These are phyloP conservation scores for Pythium vanterpoolii DNA, from an alignment of 352 stramenopile genomes.

Conservation along the genomic window DNA sequence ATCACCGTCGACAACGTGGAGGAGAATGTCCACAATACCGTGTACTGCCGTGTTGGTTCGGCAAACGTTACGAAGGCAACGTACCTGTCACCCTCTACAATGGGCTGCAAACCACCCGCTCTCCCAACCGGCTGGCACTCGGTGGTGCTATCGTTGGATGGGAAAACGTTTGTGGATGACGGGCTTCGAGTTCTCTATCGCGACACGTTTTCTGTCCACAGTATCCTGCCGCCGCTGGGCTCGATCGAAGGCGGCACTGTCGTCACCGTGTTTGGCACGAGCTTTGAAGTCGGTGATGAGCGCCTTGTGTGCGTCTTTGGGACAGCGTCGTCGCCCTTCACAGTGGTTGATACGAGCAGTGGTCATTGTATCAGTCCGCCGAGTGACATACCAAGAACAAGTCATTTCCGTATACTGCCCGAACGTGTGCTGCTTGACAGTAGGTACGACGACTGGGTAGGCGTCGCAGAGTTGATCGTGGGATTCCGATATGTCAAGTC, in stretches of 20 bases:
- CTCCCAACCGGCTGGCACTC: slow-evolving; percentile 38
- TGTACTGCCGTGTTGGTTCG: slow-evolving; percentile 17
- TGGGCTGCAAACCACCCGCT: slow-evolving; percentile 7
- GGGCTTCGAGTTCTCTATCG: slow-evolving; percentile 36
- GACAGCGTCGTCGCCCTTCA: background rate
- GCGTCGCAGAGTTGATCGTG: background rate
- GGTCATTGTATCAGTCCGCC: slow-evolving; percentile 7
- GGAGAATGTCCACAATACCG: background rate
- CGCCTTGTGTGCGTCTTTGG: slow-evolving; percentile 22
- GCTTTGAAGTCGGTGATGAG: slow-evolving; percentile 9
- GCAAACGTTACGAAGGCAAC: slow-evolving; percentile 6
- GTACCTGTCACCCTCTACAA: slow-evolving; percentile 3
- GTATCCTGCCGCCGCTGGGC: slow-evolving; percentile 39
- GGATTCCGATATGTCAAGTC: slow-evolving; percentile 3
- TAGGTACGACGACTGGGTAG: background rate
- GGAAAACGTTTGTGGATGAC: slow-evolving; percentile 40
- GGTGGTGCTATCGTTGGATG: slow-evolving; percentile 48
- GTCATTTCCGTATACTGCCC: background rate
- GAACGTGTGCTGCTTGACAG: slow-evolving; percentile 1
- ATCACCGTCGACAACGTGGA: slow-evolving; percentile 14
- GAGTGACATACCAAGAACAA: background rate
- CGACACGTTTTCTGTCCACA: slow-evolving; percentile 33
- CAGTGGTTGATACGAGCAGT: background rate
- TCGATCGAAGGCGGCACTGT: slow-evolving; percentile 38
- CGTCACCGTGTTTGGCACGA: slow-evolving; percentile 24